A percentile compares a stretch with the other conserved stretches of the same genome.
These are phyloP conservation scores for Phaeodactylum tricornutum DNA, from an alignment of 108 stramenopile genomes.

Conservation along the genomic window DNA sequence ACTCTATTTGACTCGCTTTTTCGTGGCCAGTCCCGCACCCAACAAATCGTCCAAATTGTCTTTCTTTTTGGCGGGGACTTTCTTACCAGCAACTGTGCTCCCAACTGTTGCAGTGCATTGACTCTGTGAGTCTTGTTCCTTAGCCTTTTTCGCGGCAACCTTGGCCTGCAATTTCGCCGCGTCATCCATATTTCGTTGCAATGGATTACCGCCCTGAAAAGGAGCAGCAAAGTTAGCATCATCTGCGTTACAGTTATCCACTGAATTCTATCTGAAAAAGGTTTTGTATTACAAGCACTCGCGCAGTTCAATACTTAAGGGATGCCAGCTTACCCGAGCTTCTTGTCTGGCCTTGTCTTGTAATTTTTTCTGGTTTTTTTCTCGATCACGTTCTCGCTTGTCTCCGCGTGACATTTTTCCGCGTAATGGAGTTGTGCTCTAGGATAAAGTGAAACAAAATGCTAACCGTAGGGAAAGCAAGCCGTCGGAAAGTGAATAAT, in stretches of 20 bases:
- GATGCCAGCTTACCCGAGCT: slow-evolving; percentile 2
- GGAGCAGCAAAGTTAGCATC: neutral
- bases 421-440: too few relatives aligned
- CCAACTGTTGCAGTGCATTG: slow-evolving; percentile 9
- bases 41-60: slow-evolving; percentile 52
- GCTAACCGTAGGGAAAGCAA: too few relatives aligned
- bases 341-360: slow-evolving; percentile 29
- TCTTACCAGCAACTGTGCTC: slow-evolving; percentile 35
- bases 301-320: too few relatives aligned
- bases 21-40: slow-evolving; percentile 48
- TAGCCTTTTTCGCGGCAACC: slow-evolving; percentile 58
- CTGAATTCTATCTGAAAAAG: too few relatives aligned
- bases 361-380: slow-evolving; percentile 59
- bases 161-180: slow-evolving; percentile 62
- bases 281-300: too few relatives aligned
- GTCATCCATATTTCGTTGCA: slow-evolving; percentile 54
- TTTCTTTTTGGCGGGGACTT: slow-evolving; percentile 31
- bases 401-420: slow-evolving; percentile 82
- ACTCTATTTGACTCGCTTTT: slow-evolving; percentile 17
- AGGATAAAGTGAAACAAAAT: too few relatives aligned
- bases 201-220: slow-evolving; percentile 43
- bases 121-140: slow-evolving; percentile 29
- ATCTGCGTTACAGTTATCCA: too few relatives aligned
- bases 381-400: slow-evolving; percentile 68
- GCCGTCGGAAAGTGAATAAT: too few relatives aligned